These are phyloP conservation scores for Marasmius fiardii DNA, from an alignment of 1,284 basidiomycete genomes.

Conservation along the genomic window DNA sequence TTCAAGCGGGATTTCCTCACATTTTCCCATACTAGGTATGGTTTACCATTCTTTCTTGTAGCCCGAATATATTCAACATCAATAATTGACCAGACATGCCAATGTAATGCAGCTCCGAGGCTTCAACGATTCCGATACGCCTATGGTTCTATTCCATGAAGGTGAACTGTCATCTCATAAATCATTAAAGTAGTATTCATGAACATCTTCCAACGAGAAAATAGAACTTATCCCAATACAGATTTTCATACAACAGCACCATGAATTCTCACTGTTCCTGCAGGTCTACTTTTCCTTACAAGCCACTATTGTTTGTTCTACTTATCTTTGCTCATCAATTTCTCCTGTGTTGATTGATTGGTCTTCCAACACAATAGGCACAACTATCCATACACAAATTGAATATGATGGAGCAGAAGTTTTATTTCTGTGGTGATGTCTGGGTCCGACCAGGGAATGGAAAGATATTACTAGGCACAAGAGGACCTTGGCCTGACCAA, in stretches of 20 bases:
- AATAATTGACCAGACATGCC: too few species aligned
- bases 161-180: background rate
- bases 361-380: too few species aligned
- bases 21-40: too few species aligned
- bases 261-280: too few species aligned
- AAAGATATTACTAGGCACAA: background rate
- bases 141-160: background rate
- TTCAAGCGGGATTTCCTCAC: too few species aligned
- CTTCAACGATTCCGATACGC: background rate
- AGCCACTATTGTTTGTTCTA: too few species aligned
- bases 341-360: background rate
- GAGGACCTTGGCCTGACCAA: background rate
- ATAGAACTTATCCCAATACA: background rate
- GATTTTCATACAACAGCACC: background rate
- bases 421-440: background rate
- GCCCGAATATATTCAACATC: too few species aligned
- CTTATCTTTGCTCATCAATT: too few species aligned
- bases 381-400: background rate
- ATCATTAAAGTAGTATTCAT: background rate
- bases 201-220: too few species aligned
- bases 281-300: too few species aligned
- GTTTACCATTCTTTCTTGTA: too few species aligned
- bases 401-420: background rate
- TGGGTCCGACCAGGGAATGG: background rate
- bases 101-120: background rate